Conservation (phyloP, 1,284 basidiomycete genomes). For the Trichosporon inkin region DNA sequence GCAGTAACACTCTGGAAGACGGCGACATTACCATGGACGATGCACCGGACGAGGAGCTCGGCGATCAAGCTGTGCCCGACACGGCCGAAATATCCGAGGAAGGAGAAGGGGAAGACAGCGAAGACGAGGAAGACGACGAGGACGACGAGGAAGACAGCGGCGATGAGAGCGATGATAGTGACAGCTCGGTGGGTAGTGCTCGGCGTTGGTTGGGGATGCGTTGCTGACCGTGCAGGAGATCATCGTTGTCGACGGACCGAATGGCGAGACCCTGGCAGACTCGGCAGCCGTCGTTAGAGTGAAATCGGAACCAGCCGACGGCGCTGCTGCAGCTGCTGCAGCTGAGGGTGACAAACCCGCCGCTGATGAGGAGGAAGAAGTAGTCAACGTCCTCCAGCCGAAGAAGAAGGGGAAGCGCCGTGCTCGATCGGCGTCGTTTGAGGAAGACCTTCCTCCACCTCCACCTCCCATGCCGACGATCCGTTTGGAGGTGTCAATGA, state of each 20-base stretch:
- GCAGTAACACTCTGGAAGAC: slow-evolving; percentile 7
- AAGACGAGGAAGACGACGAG: slow-evolving; percentile 53
- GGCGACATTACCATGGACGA: slow-evolving; percentile 8
- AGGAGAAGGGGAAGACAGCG: slow-evolving; percentile 60
- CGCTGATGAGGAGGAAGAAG: slow-evolving; percentile 8
- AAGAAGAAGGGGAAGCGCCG: slow-evolving; percentile 37
- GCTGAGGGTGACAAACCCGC: slow-evolving; percentile 4
- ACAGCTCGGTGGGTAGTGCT: slow-evolving; percentile 21
- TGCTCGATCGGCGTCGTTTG: slow-evolving; percentile 30
- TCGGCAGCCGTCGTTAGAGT: slow-evolving; percentile 5
- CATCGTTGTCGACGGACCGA: slow-evolving; percentile 18
- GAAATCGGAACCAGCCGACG: slow-evolving; percentile 19
- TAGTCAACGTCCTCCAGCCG: slow-evolving; percentile 28
- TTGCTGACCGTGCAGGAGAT: slow-evolving; percentile 21
- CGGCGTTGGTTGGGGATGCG: neutral
- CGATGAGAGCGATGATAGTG: slow-evolving; percentile 23
- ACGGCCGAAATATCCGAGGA: slow-evolving; percentile 47
- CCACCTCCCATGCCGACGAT: slow-evolving; percentile 46
- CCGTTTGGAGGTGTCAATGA: slow-evolving; percentile 31
- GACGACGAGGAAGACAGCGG: slow-evolving; percentile 45
- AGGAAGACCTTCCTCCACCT: slow-evolving; percentile 42
- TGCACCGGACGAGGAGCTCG: slow-evolving; percentile 21
- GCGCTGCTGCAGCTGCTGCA: neutral
- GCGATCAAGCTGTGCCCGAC: slow-evolving; percentile 18
- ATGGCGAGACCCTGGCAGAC: slow-evolving; percentile 12